These are phyloP conservation scores for Talinum fruticosum DNA, from an alignment of 148 eudicot genomes.

Conservation along the genomic window DNA sequence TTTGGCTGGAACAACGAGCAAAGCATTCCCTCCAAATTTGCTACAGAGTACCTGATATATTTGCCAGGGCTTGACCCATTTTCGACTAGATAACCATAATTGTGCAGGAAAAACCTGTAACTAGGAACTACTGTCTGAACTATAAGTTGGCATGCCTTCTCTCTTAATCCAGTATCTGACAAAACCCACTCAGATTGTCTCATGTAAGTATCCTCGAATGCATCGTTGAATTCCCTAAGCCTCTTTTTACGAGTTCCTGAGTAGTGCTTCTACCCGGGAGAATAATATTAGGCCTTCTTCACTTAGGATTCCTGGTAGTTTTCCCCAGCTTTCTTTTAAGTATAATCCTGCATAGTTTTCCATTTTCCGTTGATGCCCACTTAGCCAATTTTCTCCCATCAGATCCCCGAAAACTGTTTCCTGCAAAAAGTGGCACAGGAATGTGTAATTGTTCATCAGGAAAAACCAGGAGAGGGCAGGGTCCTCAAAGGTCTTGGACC, in stretches of 20 bases:
- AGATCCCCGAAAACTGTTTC: slow-evolving; percentile 57
- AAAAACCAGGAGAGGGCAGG: slow-evolving; percentile 48
- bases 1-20: slow-evolving; percentile 53
- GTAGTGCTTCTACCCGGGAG: slow-evolving; percentile 40
- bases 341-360: slow-evolving; percentile 41
- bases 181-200: slow-evolving; percentile 61
- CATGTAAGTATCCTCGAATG: slow-evolving; percentile 49
- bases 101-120: slow-evolving; percentile 47
- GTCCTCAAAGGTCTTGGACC: slow-evolving; percentile 62
- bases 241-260: slow-evolving; percentile 47
- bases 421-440: slow-evolving; percentile 42
- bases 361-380: slow-evolving; percentile 31
- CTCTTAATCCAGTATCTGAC: slow-evolving; percentile 47
- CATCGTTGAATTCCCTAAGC: slow-evolving; percentile 50
- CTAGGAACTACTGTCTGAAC: slow-evolving; percentile 51
- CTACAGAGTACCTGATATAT: slow-evolving; percentile 46
- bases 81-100: slow-evolving; percentile 39
- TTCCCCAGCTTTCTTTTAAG: slow-evolving; percentile 71
- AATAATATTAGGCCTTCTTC: slow-evolving; percentile 48
- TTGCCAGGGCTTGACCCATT: slow-evolving; percentile 37
- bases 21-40: slow-evolving; percentile 51
- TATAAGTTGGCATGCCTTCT: slow-evolving; percentile 49
- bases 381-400: slow-evolving; percentile 63
- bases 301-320: slow-evolving; percentile 43
- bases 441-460: slow-evolving; percentile 77